These are phyloP conservation scores for Phytopythium litorale DNA, from an alignment of 352 stramenopile genomes.

Conservation along the genomic window DNA sequence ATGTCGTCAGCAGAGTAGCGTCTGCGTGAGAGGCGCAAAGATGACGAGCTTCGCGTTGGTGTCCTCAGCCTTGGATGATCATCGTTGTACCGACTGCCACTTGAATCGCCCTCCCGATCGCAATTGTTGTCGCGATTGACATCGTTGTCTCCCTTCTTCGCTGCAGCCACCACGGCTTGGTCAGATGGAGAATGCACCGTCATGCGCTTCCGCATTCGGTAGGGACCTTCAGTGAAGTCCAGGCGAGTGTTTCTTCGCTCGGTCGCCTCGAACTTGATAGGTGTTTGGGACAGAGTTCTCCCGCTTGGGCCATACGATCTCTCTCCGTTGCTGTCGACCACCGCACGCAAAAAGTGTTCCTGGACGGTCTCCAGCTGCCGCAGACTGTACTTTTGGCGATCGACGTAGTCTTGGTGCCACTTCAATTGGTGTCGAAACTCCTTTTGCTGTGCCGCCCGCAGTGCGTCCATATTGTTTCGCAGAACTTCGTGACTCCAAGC, in stretches of 20 bases:
- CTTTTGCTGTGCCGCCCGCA: conserved; percentile 35
- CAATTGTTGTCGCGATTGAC: neutral
- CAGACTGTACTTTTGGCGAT: conserved; percentile 59
- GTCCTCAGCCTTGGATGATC: neutral
- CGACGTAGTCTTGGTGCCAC: conserved; percentile 60
- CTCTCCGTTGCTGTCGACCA: neutral
- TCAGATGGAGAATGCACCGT: conserved; percentile 4
- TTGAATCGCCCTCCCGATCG: neutral
- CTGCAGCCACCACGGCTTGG: neutral
- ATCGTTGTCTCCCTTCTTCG: neutral
- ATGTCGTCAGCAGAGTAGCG: conserved; percentile 25
- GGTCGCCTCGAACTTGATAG: neutral
- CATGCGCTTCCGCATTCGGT: conserved; percentile 62
- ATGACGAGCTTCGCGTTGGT: neutral
- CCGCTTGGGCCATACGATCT: neutral
- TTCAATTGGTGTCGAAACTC: conserved; percentile 60
- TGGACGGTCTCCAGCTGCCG: conserved; percentile 49
- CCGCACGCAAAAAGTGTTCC: conserved; percentile 11
- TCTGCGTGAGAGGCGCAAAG: conserved; percentile 1
- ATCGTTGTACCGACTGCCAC: neutral
- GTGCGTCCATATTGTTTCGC: conserved; percentile 26
- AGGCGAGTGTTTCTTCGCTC: conserved; percentile 10
- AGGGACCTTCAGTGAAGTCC: conserved; percentile 66
- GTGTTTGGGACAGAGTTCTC: neutral
- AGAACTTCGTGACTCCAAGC: conserved; percentile 43